phyloP scores from a whole-genome alignment of 2,329 filamentous ascomycete species.

The Colletotrichum truncatum region DNA sequence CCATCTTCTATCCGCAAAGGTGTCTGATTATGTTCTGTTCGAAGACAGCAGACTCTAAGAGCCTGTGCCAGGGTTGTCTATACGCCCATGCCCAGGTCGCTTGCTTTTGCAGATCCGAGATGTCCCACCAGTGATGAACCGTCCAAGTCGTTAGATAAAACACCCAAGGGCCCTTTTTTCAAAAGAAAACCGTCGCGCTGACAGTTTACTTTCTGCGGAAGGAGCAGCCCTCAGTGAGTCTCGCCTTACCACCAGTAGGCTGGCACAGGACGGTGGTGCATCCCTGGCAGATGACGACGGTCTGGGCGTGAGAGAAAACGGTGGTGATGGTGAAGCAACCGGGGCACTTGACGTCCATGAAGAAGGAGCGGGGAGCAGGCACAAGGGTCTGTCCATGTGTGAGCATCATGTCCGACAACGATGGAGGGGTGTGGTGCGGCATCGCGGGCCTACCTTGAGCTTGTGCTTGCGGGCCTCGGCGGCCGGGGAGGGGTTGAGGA shows the following conservation, averaged over 20 bases:
- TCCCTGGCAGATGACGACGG: slow-evolving; percentile 99
- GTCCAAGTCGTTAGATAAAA: slow-evolving; percentile 54
- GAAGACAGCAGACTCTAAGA: slow-evolving; percentile 43
- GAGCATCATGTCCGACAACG: slow-evolving; percentile 25
- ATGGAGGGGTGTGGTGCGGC: background rate
- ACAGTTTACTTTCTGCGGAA: slow-evolving; percentile 98
- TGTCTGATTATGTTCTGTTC: slow-evolving; percentile 53
- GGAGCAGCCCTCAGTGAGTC: slow-evolving; percentile 99
- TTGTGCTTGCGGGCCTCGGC: slow-evolving; percentile 99
- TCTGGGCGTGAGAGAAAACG: slow-evolving; percentile 99
- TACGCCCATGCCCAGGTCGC: slow-evolving; percentile 58
- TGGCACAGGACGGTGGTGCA: slow-evolving; percentile 99
- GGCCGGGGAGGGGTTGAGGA: slow-evolving; percentile 97
- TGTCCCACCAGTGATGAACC: slow-evolving; percentile 60
- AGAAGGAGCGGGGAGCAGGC: slow-evolving; percentile 97
- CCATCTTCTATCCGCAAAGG: slow-evolving; percentile 78
- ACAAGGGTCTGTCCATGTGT: slow-evolving; percentile 77
- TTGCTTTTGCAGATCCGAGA: slow-evolving; percentile 67
- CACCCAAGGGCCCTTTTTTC: slow-evolving; percentile 46
- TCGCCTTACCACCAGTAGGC: slow-evolving; percentile 98
- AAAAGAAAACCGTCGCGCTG: slow-evolving; percentile 55
- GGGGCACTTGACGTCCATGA: slow-evolving; percentile 99
- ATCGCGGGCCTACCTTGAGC: slow-evolving; percentile 82
- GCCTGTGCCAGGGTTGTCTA: slow-evolving; percentile 52
- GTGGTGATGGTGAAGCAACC: slow-evolving; percentile 99